These are phyloP conservation scores for Arctium minus DNA, from an alignment of 129 eudicot species.

Conservation along the genomic window DNA sequence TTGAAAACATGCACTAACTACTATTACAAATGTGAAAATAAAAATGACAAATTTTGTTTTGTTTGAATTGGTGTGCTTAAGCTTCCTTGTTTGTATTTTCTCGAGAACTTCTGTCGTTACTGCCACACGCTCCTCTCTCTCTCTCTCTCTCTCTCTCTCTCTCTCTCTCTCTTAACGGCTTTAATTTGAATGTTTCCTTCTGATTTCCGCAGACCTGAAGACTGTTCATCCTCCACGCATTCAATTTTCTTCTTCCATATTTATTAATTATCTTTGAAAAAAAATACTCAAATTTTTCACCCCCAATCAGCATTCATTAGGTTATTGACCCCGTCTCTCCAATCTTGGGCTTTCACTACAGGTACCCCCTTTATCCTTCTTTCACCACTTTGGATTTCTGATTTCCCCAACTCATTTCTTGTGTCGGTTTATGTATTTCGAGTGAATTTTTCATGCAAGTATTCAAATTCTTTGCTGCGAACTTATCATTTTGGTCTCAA, in stretches of 20 bases:
- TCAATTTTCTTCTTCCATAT: background rate
- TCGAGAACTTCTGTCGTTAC: slow-evolving; percentile 24
- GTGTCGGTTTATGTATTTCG: background rate
- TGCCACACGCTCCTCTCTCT: slow-evolving; percentile 35
- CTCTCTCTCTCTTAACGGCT: slow-evolving; percentile 11
- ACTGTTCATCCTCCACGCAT: background rate
- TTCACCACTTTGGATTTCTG: background rate
- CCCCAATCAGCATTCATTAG: slow-evolving; percentile 7
- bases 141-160: slow-evolving; percentile 2
- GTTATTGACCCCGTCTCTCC: background rate
- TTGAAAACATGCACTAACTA: too few relatives aligned
- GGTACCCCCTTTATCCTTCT: background rate
- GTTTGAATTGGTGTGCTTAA: background rate
- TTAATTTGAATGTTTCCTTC: slow-evolving; percentile 32
- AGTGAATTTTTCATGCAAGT: background rate
- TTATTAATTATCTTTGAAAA: background rate
- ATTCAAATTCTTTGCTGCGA: background rate
- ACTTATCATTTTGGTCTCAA: background rate
- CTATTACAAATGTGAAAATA: background rate
- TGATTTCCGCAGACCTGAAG: background rate
- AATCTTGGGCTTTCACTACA: background rate
- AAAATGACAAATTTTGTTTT: background rate
- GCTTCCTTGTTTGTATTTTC: slow-evolving; percentile 13
- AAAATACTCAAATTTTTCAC: background rate
- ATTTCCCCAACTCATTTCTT: background rate